Base-by-base conservation (phyloP, 805 yeast genomes). In the Blastobotrys attinorum region DNA sequence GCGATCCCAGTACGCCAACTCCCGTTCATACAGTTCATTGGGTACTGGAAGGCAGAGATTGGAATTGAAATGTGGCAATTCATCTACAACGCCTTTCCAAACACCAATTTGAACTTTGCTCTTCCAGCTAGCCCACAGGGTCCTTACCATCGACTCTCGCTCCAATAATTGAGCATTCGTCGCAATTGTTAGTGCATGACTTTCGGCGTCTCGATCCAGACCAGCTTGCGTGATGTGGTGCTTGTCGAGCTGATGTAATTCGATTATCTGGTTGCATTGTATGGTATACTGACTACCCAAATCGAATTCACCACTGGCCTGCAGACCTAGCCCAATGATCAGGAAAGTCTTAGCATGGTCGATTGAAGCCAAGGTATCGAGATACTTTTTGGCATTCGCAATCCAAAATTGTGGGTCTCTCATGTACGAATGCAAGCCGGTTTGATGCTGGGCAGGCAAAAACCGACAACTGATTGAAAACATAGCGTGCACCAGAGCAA, bases 401-500 rank as follows among this genome's bases (percentile, higher is more conserved):
- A 41, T 18, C 44, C 44, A 41, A 22, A 34, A 35, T 15, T 16
- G 8, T 8, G 39, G 39, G 5, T 41, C 44, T 17, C 25, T 33
- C 39, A 34, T 21, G 44, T 17, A 41, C 13, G 44, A n/a, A 20
- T 13, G 21, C 22, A 39, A 17, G 3, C 32, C 33, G 15, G n/a
- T 25, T n/a, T 22, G 33, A 21, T 23, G 25, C 21, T 6, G 5
- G 18, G 23, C 27, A 18, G 33, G 20, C 18, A 41, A 34, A 22
- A 33, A 41, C 23, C 39, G 39, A 21, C 44, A 41, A 13, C 35
- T 15, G 39, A 41, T 22, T 16, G 44, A 22, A 21, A 34, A 41
- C 44, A 41, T 41, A 10, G 44, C 44, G 27, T 34, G 39, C 27
- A 41, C 44, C 4, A 41, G 34, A 11, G 39, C 39, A 10, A 25